A percentile compares a stretch with the other conserved stretches of the same genome.
Conservation (phyloP, 257 asterid genomes). For the Dorcoceras hygrometricum region DNA sequence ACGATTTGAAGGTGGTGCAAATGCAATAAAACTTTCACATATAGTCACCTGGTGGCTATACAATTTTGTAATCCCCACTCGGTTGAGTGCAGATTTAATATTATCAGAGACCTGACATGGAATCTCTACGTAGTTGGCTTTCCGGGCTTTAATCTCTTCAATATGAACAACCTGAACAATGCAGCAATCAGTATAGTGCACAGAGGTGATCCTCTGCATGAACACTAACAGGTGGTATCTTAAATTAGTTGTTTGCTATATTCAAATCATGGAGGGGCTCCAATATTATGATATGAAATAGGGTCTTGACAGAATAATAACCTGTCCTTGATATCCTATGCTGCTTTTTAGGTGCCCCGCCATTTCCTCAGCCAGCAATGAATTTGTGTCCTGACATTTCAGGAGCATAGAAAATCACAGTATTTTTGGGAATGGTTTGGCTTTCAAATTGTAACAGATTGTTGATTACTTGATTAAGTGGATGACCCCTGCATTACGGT, state of each 20-base stretch:
- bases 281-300: slow-evolving; percentile 6
- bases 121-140: slow-evolving; percentile 65
- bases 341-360: slow-evolving; percentile 62
- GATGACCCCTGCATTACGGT: slow-evolving; percentile 1
- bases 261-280: slow-evolving; percentile 5
- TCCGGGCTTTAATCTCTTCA: slow-evolving; percentile 66
- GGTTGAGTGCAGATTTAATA: slow-evolving; percentile 57
- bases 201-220: slow-evolving; percentile 18
- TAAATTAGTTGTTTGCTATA: slow-evolving; percentile 17
- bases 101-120: slow-evolving; percentile 68
- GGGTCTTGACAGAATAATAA: slow-evolving; percentile 29
- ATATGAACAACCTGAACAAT: slow-evolving; percentile 76
- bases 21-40: slow-evolving; percentile 17
- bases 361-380: slow-evolving; percentile 80
- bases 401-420: slow-evolving; percentile 22
- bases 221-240: slow-evolving; percentile 18
- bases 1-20: slow-evolving; percentile 11
- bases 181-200: slow-evolving; percentile 20
- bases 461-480: slow-evolving; percentile 7
- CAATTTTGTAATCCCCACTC: slow-evolving; percentile 64
- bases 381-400: slow-evolving; percentile 58
- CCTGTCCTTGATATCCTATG: slow-evolving; percentile 93
- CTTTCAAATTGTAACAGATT: slow-evolving; percentile 17
- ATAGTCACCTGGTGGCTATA: slow-evolving; percentile 83
- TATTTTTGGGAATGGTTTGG: slow-evolving; percentile 9